Base-by-base conservation (phyloP, 2,329 filamentous ascomycete species). In the Claviceps sp. region DNA sequence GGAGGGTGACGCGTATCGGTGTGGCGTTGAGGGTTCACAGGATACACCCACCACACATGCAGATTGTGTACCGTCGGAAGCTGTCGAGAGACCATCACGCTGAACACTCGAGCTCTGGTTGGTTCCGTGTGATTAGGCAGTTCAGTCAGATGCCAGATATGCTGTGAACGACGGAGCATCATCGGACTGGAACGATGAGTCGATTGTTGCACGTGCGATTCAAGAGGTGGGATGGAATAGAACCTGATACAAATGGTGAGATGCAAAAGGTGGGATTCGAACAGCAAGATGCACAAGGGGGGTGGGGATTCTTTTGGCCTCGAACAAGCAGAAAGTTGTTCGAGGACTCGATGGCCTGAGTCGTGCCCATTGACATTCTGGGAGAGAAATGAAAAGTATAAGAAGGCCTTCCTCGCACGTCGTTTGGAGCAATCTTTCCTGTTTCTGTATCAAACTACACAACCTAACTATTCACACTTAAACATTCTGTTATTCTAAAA, bases 351-450 rank as follows among this genome's bases (percentile, higher is more conserved):
- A 17, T 8, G 2, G 26, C 26, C 26, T 29, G 26, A 6, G 26
- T 29, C 26, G 26, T 8, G 26, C 26, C 26, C 20, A 29, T n/a
- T n/a, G n/a, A n/a, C n/a, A n/a, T 7, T 29, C 26, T 34, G 8
- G 29, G 5, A 39, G 16, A 44, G 36, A 17, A 9, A 23, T 5
- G 20, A 46, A 50, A 47, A 50, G 45, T 54, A 54, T 54, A 54
- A 54, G 37, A 50, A 40, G 51, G 40, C 38, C 38, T 37, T 13
- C 42, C 47, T 3, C 40, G 16, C 36, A 43, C 47, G 20, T 11
- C 22, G 20, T 38, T 13, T 13, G 7, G 7, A 39, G 2, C 20
- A 9, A 9, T 45, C 26, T 46, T 36, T 26, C 11, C 29, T 29
- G 29, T 29, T 34, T 34, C 29, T 34, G 29, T 29, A 11, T 34